Evolutionary conservation across 1,139 yeast genomes (phyloP).

Genomic region (Diutina siamensis): DNA sequence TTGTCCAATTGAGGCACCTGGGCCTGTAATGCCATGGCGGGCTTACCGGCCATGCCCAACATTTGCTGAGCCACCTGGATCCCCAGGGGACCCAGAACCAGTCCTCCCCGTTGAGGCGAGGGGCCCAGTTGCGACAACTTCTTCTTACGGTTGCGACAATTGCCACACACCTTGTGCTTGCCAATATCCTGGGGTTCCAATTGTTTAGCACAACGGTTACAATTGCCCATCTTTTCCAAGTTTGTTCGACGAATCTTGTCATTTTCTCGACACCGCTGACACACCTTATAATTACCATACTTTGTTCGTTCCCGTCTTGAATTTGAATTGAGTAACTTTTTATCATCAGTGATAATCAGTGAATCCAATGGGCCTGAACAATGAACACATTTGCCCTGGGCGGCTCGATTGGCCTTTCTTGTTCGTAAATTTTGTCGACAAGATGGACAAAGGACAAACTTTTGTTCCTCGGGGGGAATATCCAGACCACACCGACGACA

Average conservation of each 20-base stretch:
- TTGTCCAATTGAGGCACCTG: slow-evolving; percentile 2
- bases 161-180: slow-evolving; percentile 43
- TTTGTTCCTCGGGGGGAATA: slow-evolving; percentile 38
- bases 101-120: background rate
- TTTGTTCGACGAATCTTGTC: slow-evolving; percentile 46
- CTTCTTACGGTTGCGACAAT: slow-evolving; percentile 44
- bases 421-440: slow-evolving; percentile 45
- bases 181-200: slow-evolving; percentile 34
- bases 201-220: slow-evolving; percentile 49
- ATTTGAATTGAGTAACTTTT: slow-evolving; percentile 7
- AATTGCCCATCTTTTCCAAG: slow-evolving; percentile 45
- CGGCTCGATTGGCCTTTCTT: slow-evolving; percentile 46
- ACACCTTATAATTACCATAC: slow-evolving; percentile 40
- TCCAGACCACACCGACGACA: slow-evolving; percentile 53
- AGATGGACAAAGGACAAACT: slow-evolving; percentile 46
- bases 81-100: slow-evolving; percentile 1
- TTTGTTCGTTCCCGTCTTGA: slow-evolving; percentile 12
- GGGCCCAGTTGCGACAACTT: slow-evolving; percentile 13
- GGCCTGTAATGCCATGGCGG: background rate
- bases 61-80: background rate
- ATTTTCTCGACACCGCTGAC: slow-evolving; percentile 50
- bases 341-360: slow-evolving; percentile 21
- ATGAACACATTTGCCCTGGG: slow-evolving; percentile 56
- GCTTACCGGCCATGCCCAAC: slow-evolving; percentile 4
- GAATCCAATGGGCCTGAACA: slow-evolving; percentile 51